Base-by-base conservation (phyloP, 2,329 filamentous ascomycete genomes). In the Penicillium occitanis region DNA sequence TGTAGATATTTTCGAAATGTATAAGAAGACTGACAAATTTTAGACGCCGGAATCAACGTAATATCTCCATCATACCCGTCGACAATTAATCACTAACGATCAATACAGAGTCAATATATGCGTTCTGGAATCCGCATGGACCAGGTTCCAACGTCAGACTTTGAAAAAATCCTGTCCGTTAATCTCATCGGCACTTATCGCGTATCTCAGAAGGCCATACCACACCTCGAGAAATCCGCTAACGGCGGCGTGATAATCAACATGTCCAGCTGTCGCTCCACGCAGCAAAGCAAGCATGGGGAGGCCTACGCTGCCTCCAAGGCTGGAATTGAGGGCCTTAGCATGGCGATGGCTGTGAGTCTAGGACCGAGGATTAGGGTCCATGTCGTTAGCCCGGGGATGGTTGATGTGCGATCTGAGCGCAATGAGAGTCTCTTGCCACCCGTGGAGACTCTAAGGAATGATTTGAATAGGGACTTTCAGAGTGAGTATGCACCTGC, bases 241-340 rank as follows among this genome's bases (percentile, higher is more conserved):
- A 19, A 11, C 33, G 53, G 53, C 19, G 53, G 53, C 2, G 53
- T 57, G 5, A 57, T 57, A n/a, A 57, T 57, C 5, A 40, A 57
- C n/a, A 57, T 57, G n/a, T 57, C 53, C n/a, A 57, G 53, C 30
- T 57, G 53, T 35, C 53, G 53, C n/a, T 17, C 53, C 13, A 57
- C 53, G n/a, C 53, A 57, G 30, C 53, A 57, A 11, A 57, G 53
- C 8, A 57, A 57, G 53, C 53, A 57, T n/a, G 53, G 53, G 2
- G 53, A 57, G 11, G 53, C 53, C 8, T 57, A 57, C 30, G 53
- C 53, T 19, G 53, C 53, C 5, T 40, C 53, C 3, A 57, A 57
- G n/a, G 53, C 25, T n/a, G 53, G 53, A 6, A 57, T 57, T 19
- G 53, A 57, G 28, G 53, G 25, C 11, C 53, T 57, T 11, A 57